A percentile compares a stretch with the other conserved stretches of the same genome.
phyloP scores from a whole-genome alignment of 2,329 filamentous ascomycete genomes.

The Aspergillus terreus region DNA sequence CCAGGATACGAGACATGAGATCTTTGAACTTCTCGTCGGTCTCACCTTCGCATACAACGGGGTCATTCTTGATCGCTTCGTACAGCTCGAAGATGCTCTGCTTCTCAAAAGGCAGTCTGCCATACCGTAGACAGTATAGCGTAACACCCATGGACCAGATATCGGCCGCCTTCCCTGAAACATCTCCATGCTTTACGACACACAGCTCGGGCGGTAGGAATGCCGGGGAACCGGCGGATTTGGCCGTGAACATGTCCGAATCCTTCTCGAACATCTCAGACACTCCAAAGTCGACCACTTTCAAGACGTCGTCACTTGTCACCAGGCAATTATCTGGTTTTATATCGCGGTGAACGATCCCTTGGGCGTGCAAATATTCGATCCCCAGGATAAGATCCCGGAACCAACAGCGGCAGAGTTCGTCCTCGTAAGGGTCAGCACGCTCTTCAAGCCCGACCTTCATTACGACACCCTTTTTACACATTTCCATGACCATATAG shows the following conservation, averaged over 20 bases:
- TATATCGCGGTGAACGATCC: conserved; percentile 93
- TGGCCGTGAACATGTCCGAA: conserved; percentile 81
- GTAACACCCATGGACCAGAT: conserved; percentile 99
- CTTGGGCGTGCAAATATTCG: conserved; percentile 92
- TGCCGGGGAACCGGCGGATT: conserved; percentile 89
- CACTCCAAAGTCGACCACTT: conserved; percentile 97
- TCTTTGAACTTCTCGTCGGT: conserved; percentile 68
- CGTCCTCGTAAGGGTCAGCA: conserved; percentile 76
- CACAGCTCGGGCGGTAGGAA: conserved; percentile 94
- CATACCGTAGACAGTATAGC: conserved; percentile 87
- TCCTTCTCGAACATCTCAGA: conserved; percentile 97
- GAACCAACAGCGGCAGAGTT: conserved; percentile 86
- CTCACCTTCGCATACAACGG: conserved; percentile 59
- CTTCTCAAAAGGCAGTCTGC: conserved; percentile 79
- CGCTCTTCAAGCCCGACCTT: conserved; percentile 83
- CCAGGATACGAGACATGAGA: conserved; percentile 68
- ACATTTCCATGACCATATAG: conserved; percentile 99
- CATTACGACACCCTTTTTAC: conserved; percentile 96
- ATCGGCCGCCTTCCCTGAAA: conserved; percentile 85
- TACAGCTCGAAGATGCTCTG: conserved; percentile 80
- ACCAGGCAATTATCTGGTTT: conserved; percentile 95
- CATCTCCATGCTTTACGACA: conserved; percentile 76
- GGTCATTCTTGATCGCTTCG: conserved; percentile 75
- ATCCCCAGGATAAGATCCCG: conserved; percentile 91
- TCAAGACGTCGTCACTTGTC: conserved; percentile 87